Percentiles rank a stretch among this genome's conserved stretches.
Evolutionary conservation across 257 asterid species (phyloP).

Genomic region (Solanum clarkiae): DNA sequence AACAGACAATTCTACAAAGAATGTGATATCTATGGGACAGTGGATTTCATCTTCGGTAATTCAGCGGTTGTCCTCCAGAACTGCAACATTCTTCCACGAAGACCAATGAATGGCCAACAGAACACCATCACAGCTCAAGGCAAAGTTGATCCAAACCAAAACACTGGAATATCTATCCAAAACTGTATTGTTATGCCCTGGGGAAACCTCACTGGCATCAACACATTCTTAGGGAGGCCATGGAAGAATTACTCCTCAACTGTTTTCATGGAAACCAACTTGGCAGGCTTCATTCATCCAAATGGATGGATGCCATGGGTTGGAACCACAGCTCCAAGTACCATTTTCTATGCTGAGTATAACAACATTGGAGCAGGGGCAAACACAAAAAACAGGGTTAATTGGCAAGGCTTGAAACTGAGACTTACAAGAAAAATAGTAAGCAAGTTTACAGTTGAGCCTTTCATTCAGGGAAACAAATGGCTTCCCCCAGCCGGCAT

Average conservation of each 20-base stretch:
- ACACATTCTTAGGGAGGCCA: slow-evolving; percentile 61
- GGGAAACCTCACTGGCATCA: slow-evolving; percentile 43
- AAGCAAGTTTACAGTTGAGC: slow-evolving; percentile 47
- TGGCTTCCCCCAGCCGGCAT: slow-evolving; percentile 56
- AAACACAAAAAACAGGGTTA: slow-evolving; percentile 48
- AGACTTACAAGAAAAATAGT: slow-evolving; percentile 27
- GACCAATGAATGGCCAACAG: slow-evolving; percentile 28
- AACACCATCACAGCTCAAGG: slow-evolving; percentile 43
- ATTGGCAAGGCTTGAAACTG: slow-evolving; percentile 67
- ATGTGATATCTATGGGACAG: slow-evolving; percentile 37
- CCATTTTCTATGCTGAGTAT: slow-evolving; percentile 66
- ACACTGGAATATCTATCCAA: slow-evolving; percentile 67
- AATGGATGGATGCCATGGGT: slow-evolving; percentile 90
- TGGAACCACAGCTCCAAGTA: slow-evolving; percentile 52
- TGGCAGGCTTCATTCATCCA: slow-evolving; percentile 40
- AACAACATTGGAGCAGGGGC: slow-evolving; percentile 58
- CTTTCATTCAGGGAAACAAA: slow-evolving; percentile 37
- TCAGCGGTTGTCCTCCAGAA: slow-evolving; percentile 40
- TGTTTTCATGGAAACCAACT: slow-evolving; percentile 22
- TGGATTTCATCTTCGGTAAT: slow-evolving; percentile 47
- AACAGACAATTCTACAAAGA: slow-evolving; percentile 44
- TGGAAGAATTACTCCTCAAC: slow-evolving; percentile 86
- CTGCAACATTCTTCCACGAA: slow-evolving; percentile 28
- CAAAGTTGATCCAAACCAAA: slow-evolving; percentile 33
- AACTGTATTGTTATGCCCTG: slow-evolving; percentile 51